A percentile compares a stretch with the other conserved stretches of the same genome.
phyloP scores from a whole-genome alignment of 2,329 filamentous ascomycete genomes.

The Chaetothyriales sp. region DNA sequence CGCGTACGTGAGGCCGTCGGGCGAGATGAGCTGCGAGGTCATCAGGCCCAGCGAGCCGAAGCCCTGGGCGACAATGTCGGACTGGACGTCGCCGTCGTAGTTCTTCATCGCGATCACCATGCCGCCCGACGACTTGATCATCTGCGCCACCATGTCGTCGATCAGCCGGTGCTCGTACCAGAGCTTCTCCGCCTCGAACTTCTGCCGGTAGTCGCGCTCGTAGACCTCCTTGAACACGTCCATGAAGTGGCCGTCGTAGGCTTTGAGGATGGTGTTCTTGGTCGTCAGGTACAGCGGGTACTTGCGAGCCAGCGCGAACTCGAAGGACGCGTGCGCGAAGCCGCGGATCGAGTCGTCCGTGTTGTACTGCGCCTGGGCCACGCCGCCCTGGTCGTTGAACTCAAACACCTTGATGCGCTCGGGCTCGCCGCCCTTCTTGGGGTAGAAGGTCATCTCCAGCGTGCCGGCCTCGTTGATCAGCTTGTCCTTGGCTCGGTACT shows the following conservation, averaged over 20 bases:
- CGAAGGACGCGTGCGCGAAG: constrained; percentile 93
- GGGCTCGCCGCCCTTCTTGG: constrained; percentile 54
- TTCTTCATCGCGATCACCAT: constrained; percentile 99
- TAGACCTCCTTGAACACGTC: constrained; percentile 98
- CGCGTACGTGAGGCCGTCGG: constrained; percentile 92
- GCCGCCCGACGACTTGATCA: constrained; percentile 96
- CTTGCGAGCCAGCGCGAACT: constrained; percentile 75
- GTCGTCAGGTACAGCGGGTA: constrained; percentile 99
- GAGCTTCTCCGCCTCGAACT: constrained; percentile 82
- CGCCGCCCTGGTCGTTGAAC: constrained; percentile 73
- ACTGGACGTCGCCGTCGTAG: constrained; percentile 98
- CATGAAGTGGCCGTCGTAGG: constrained; percentile 97
- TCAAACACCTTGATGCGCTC: constrained; percentile 82
- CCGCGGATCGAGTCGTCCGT: constrained; percentile 88
- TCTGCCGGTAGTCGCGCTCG: constrained; percentile 69
- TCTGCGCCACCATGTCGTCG: constrained; percentile 99
- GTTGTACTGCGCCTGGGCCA: constrained; percentile 96
- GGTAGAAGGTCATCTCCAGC: constrained; percentile 89
- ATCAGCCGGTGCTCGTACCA: constrained; percentile 99
- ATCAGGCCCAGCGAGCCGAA: constrained; percentile 97
- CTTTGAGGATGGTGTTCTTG: constrained; percentile 99
- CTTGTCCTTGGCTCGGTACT: constrained; percentile 91
- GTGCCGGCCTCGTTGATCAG: constrained; percentile 74
- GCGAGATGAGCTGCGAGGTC: constrained; percentile 95
- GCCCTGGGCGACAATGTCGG: constrained; percentile 93